Percentiles rank a stretch among this genome's conserved stretches.
phyloP scores from a whole-genome alignment of 257 asterid species.

The Hygrophila difformis region DNA sequence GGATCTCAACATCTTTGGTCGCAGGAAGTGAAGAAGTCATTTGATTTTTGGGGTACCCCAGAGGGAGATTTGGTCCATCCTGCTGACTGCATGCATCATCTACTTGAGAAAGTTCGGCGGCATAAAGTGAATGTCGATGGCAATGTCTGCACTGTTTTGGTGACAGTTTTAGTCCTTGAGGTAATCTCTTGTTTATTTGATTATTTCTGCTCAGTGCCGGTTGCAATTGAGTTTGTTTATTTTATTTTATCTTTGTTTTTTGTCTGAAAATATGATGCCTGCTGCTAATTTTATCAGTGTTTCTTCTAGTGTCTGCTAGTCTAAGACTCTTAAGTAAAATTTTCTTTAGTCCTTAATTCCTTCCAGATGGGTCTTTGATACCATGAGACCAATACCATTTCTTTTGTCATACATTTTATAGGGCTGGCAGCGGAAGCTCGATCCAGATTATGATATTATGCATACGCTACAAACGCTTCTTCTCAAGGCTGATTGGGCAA shows the following conservation, averaged over 20 bases:
- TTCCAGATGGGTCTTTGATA: no score
- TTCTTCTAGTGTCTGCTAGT: no score
- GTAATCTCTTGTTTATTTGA: conserved; percentile 21
- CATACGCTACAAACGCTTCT: conserved; percentile 44
- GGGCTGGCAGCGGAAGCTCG: conserved; percentile 84
- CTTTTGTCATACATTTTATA: conserved; percentile 12
- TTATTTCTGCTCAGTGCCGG: no score
- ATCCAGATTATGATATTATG: conserved; percentile 59
- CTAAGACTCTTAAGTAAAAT: no score
- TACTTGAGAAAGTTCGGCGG: conserved; percentile 60
- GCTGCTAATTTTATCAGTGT: no score
- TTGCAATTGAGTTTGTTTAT: no score
- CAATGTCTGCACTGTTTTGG: conserved; percentile 69
- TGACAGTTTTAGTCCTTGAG: conserved; percentile 68
- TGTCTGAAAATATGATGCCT: no score
- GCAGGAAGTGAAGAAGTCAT: conserved; percentile 60
- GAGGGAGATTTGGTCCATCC: conserved; percentile 74
- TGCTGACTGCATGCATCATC: conserved; percentile 58
- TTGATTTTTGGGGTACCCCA: conserved; percentile 73
- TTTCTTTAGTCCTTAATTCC: no score
- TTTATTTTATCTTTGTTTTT: no score
- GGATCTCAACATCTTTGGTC: background rate
- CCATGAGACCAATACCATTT: no score
- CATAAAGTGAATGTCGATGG: conserved; percentile 69
- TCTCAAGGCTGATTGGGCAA: conserved; percentile 59